These are phyloP conservation scores for Saprolegnia parasitica DNA, from an alignment of 352 stramenopile species.

Conservation along the genomic window DNA sequence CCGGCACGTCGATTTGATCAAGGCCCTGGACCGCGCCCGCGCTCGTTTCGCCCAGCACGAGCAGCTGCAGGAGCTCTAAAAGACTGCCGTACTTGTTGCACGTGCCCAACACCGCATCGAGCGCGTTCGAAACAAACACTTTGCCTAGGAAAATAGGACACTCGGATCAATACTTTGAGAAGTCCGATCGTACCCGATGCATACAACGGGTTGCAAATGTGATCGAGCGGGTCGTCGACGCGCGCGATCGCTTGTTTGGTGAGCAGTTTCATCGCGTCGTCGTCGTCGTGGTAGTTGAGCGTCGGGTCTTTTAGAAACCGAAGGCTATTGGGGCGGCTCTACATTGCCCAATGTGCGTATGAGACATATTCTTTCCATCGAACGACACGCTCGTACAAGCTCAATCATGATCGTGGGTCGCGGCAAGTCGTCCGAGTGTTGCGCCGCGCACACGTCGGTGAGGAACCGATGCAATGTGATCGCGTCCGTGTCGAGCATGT, in stretches of 20 bases:
- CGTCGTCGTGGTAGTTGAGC: background rate
- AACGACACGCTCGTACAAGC: slow-evolving; percentile 2
- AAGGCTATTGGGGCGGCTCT: slow-evolving; percentile 27
- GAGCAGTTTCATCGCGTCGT: background rate
- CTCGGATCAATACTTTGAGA: background rate
- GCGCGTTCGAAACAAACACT: slow-evolving; percentile 70
- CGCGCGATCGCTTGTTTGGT: slow-evolving; percentile 22
- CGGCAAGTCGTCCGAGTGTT: slow-evolving; percentile 10
- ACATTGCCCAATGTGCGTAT: background rate
- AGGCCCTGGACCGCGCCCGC: slow-evolving; percentile 32
- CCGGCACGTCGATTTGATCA: slow-evolving; percentile 50
- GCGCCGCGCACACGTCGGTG: slow-evolving; percentile 57
- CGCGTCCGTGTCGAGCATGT: slow-evolving; percentile 70
- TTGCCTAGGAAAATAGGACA: slow-evolving; percentile 31
- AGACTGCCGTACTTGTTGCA: slow-evolving; percentile 54
- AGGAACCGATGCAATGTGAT: slow-evolving; percentile 76
- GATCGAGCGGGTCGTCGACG: slow-evolving; percentile 25
- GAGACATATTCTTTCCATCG: background rate
- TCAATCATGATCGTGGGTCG: slow-evolving; percentile 23
- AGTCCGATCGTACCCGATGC: slow-evolving; percentile 6
- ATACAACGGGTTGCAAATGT: slow-evolving; percentile 26
- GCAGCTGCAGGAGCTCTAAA: slow-evolving; percentile 61
- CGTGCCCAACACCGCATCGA: slow-evolving; percentile 61
- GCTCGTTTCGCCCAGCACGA: slow-evolving; percentile 45
- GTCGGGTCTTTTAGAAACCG: slow-evolving; percentile 24